Evolutionary conservation across 176 grass and related monocot genomes (phyloP).

Genomic region (Dactylis glomerata): DNA sequence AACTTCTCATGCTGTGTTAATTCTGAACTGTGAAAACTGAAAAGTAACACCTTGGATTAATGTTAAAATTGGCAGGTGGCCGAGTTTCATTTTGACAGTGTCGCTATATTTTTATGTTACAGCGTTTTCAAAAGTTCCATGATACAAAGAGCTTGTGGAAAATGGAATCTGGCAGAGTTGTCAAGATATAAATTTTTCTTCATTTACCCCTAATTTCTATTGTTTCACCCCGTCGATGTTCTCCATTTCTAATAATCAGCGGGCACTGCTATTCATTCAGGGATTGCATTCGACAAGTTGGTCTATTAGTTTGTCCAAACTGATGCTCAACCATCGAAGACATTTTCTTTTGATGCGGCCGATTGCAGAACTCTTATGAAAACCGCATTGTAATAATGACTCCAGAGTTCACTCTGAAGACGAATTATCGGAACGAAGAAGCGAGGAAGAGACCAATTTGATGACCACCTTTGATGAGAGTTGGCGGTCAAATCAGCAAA

Average conservation of each 20-base stretch:
- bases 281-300: background rate
- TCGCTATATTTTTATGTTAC: background rate
- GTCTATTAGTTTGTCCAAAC: background rate
- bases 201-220: background rate
- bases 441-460: background rate
- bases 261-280: background rate
- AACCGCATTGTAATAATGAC: background rate
- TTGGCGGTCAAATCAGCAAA: background rate
- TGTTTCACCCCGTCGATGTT: no score
- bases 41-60: background rate
- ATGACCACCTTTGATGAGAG: background rate
- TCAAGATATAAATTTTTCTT: background rate
- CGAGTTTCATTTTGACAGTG: background rate
- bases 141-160: background rate
- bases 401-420: no score
- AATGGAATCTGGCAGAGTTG: background rate
- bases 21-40: conserved; percentile 21
- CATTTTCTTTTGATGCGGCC: background rate
- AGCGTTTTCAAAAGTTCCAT: background rate
- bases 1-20: background rate
- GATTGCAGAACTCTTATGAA: background rate
- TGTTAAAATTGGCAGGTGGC: background rate
- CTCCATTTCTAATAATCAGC: background rate
- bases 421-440: no score
- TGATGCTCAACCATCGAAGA: background rate